Percentiles rank a stretch among this genome's conserved stretches.
Conservation (phyloP, 352 stramenopile genomes). For the Pythium scleroteichum region DNA sequence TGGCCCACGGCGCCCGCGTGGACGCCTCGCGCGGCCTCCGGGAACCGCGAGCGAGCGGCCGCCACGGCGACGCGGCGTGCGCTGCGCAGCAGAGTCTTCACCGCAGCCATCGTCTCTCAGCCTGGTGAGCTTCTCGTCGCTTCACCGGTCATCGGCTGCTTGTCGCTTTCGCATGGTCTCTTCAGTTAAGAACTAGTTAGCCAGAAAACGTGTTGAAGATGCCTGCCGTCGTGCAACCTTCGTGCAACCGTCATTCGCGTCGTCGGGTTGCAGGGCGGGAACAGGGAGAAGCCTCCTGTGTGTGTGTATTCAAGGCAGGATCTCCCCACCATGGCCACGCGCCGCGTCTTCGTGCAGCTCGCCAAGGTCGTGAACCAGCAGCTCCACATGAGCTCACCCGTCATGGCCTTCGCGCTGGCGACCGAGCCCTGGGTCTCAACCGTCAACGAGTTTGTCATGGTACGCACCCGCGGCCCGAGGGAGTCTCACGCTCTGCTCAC, state of each 20-base stretch:
- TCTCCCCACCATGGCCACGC: constrained; percentile 43
- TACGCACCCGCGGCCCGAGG: constrained; percentile 22
- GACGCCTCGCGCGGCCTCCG: background rate
- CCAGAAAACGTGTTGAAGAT: constrained; percentile 4
- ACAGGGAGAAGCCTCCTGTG: background rate
- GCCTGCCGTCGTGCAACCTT: constrained; percentile 18
- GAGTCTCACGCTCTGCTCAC: no score
- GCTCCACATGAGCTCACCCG: constrained; percentile 38
- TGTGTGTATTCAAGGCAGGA: no score
- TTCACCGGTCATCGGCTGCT: constrained; percentile 3
- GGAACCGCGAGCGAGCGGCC: background rate
- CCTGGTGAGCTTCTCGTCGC: background rate
- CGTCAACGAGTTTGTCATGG: constrained; percentile 86
- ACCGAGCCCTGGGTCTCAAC: constrained; percentile 58
- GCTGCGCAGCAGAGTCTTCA: constrained; percentile 8
- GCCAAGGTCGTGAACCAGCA: constrained; percentile 34
- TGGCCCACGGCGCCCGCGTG: constrained; percentile 11
- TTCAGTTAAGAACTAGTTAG: no score
- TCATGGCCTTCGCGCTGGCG: constrained; percentile 67
- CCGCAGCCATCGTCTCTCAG: background rate
- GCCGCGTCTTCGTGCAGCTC: constrained; percentile 75
- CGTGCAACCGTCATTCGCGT: constrained; percentile 9
- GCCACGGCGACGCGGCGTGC: constrained; percentile 5
- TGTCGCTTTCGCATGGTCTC: constrained; percentile 9
- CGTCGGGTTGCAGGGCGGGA: constrained; percentile 1